Percentiles rank a stretch among this genome's conserved stretches.
These are phyloP conservation scores for Claviceps sp. DNA, from an alignment of 2,329 filamentous ascomycete genomes.

Conservation along the genomic window DNA sequence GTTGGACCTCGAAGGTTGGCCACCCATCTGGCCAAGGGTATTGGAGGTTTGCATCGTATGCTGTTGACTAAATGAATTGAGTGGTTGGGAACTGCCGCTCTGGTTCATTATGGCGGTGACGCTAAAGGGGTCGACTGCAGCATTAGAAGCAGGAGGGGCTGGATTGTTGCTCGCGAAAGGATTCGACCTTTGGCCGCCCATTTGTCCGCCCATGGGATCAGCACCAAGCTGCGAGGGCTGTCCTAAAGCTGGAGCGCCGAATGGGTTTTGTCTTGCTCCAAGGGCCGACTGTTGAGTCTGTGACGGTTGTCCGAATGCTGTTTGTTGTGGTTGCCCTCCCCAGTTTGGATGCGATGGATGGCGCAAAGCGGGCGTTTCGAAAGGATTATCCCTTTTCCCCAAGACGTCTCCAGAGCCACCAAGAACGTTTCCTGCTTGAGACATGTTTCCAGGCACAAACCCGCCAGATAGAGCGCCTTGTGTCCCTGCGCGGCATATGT, in stretches of 20 bases:
- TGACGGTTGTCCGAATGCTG: conserved; percentile 29
- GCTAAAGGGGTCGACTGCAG: conserved; percentile 17
- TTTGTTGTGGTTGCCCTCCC: conserved; percentile 9
- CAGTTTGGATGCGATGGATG: conserved; percentile 21
- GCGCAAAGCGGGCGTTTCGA: conserved; percentile 20
- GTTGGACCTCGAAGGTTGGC: conserved; percentile 9
- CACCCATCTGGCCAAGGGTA: conserved; percentile 12
- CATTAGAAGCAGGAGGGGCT: neutral
- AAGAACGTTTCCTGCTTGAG: conserved; percentile 17
- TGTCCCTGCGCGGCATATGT: conserved; percentile 40
- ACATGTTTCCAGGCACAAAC: conserved; percentile 28
- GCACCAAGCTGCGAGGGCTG: conserved; percentile 18
- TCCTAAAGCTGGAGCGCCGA: conserved; percentile 20
- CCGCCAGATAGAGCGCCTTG: conserved; percentile 30
- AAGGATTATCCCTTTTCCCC: conserved; percentile 21
- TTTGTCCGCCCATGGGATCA: conserved; percentile 9
- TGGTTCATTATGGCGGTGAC: conserved; percentile 1
- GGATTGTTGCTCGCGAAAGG: conserved; percentile 17
- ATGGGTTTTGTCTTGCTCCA: conserved; percentile 21
- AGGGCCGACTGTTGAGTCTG: conserved; percentile 26
- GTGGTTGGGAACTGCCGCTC: neutral
- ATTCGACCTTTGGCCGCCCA: conserved; percentile 25
- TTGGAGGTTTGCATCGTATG: conserved; percentile 4
- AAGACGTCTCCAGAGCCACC: conserved; percentile 27
- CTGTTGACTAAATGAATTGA: conserved; percentile 11